Conservation (phyloP, 164 flowering plant genomes). For the Chloranthus sessilifolius region DNA sequence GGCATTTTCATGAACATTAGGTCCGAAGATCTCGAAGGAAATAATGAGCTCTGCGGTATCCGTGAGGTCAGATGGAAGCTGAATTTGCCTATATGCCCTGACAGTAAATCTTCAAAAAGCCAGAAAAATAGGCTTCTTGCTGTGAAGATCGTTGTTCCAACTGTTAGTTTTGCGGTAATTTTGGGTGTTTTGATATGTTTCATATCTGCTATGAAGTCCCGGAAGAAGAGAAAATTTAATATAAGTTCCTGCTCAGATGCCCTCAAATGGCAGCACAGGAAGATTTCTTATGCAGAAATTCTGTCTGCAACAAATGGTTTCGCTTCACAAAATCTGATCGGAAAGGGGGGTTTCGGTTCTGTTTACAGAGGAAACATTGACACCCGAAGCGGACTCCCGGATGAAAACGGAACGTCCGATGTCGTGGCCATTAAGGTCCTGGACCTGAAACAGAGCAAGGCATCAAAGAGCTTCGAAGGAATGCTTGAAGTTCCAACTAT, state of each 20-base stretch:
- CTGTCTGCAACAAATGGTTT: constrained; percentile 18
- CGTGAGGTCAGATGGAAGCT: constrained; percentile 3
- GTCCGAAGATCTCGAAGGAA: constrained; percentile 22
- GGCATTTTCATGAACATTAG: constrained; percentile 31
- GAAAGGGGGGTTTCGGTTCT: constrained; percentile 21
- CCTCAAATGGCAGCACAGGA: neutral
- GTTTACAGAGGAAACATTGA: constrained; percentile 16
- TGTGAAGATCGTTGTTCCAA: neutral
- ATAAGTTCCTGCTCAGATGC: neutral
- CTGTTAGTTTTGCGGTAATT: neutral
- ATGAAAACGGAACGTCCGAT: constrained; percentile 2
- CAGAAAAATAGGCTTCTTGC: neutral
- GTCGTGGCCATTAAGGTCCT: constrained; percentile 23
- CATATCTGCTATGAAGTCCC: neutral
- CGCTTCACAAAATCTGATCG: constrained; percentile 11
- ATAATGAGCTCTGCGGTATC: constrained; percentile 33
- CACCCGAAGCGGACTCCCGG: constrained; percentile 1
- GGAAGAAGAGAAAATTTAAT: neutral
- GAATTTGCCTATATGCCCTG: constrained; percentile 20
- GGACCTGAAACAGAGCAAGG: constrained; percentile 13
- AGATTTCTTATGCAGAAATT: constrained; percentile 14
- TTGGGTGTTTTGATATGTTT: neutral
- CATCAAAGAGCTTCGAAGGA: constrained; percentile 17
- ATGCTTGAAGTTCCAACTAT: constrained; percentile 19
- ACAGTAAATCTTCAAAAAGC: neutral